Conservation (phyloP, 75 land plant species). For the Sequoia sempervirens region DNA sequence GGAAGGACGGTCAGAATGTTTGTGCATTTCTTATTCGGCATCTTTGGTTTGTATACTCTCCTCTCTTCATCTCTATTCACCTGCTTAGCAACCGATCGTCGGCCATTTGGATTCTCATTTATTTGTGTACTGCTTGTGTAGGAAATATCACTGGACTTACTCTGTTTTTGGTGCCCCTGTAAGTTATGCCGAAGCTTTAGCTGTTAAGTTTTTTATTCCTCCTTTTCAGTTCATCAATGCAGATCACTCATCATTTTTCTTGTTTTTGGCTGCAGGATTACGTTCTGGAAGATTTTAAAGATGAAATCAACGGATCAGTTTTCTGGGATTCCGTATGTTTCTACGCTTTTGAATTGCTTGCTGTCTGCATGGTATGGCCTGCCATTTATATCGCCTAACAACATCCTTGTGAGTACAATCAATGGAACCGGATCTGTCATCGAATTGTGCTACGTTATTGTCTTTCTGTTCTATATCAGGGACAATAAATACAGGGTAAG, state of each 20-base stretch:
- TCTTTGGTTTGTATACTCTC: no score
- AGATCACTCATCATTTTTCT: background rate
- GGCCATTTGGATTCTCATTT: background rate
- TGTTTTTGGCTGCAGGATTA: slow-evolving; percentile 30
- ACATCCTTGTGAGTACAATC: slow-evolving; percentile 62
- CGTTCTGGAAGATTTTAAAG: slow-evolving; percentile 10
- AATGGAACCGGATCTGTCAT: slow-evolving; percentile 63
- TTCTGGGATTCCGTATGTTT: slow-evolving; percentile 58
- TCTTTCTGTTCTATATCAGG: slow-evolving; percentile 47
- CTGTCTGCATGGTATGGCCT: slow-evolving; percentile 61
- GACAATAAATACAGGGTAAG: slow-evolving; percentile 33
- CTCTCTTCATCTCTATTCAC: background rate
- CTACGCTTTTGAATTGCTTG: slow-evolving; percentile 64
- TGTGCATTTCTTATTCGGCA: no score
- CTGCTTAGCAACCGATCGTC: background rate
- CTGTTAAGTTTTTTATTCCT: no score
- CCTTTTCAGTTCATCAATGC: background rate
- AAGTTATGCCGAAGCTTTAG: background rate
- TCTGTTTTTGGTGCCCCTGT: slow-evolving; percentile 8
- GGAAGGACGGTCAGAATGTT: background rate
- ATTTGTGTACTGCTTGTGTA: background rate
- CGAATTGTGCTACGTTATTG: slow-evolving; percentile 55
- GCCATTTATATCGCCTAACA: slow-evolving; percentile 73
- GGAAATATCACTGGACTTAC: slow-evolving; percentile 6
- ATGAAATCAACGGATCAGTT: slow-evolving; percentile 56